Percentiles rank a stretch among this genome's conserved stretches.
These are phyloP conservation scores for Fraxinus latifolia DNA, from an alignment of 305 asterid species.

Conservation along the genomic window DNA sequence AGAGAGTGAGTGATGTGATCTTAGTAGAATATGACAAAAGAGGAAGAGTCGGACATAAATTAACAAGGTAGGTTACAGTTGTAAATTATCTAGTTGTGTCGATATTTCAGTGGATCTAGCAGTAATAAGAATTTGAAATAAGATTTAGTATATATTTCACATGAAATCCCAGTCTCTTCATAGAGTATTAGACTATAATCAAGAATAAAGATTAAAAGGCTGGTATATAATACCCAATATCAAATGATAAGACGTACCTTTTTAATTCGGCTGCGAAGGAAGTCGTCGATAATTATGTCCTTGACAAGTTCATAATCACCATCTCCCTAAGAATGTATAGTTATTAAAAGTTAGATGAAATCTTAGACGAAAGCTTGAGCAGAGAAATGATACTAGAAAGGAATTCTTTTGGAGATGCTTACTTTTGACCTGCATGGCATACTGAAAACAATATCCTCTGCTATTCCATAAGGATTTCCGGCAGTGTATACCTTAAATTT, in stretches of 20 bases:
- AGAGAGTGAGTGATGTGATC: not conserved
- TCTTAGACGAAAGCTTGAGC: not conserved
- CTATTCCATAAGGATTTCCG: constrained; percentile 91
- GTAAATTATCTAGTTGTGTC: not conserved
- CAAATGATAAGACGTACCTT: constrained; percentile 41
- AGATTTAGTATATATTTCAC: not conserved
- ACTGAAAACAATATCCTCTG: constrained; percentile 86
- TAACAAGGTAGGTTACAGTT: not conserved
- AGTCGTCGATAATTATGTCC: constrained; percentile 75
- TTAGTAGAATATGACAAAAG: not conserved
- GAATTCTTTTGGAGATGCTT: constrained; percentile 19
- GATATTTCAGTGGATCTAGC: not conserved
- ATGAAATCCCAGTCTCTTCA: not conserved
- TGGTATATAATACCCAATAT: not conserved
- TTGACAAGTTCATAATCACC: constrained; percentile 93
- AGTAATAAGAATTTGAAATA: not conserved
- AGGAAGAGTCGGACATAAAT: not conserved
- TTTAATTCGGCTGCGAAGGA: constrained; percentile 74
- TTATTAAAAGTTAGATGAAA: not conserved
- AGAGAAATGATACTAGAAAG: not conserved
- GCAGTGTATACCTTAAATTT: constrained; percentile 59
- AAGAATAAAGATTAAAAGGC: not conserved
- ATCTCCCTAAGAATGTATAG: constrained; percentile 56
- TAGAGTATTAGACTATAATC: not conserved
- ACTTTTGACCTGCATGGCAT: constrained; percentile 98